phyloP scores from a whole-genome alignment of 805 yeast species.

The Saccharomycopsis sp. region DNA sequence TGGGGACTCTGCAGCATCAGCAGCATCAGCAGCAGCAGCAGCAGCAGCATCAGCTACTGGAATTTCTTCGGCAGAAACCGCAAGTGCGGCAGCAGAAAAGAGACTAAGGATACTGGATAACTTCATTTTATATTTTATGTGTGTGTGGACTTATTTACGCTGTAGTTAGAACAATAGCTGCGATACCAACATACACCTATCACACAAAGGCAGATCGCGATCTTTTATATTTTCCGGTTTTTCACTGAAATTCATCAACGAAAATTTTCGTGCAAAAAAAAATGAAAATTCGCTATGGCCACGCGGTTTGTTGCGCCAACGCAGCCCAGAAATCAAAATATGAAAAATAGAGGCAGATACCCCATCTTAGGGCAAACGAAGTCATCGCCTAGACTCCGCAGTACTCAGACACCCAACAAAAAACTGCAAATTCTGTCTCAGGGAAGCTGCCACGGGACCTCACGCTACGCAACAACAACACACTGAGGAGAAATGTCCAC shows the following conservation, averaged over 20 bases:
- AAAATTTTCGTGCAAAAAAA: not conserved
- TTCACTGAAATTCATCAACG: not conserved
- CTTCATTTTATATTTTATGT: not conserved
- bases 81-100: slow-evolving; percentile 4
- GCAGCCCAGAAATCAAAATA: not conserved
- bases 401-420: not conserved
- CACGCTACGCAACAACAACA: too few species aligned
- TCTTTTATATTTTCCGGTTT: not conserved
- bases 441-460: too few species aligned
- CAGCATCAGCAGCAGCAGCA: slow-evolving; percentile 2
- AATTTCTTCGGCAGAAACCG: slow-evolving; percentile 7
- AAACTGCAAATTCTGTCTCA: not conserved
- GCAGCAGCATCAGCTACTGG: not conserved
- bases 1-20: slow-evolving; percentile 7
- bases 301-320: not conserved
- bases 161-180: too few species aligned
- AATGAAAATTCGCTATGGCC: not conserved
- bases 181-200: too few species aligned
- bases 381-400: not conserved
- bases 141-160: too few species aligned
- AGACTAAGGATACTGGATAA: not conserved
- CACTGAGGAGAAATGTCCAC: too few species aligned
- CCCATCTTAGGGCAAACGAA: not conserved
- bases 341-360: too few species aligned
- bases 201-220: too few species aligned